Percentiles rank a stretch among this genome's conserved stretches.
Evolutionary conservation across 202 grass and related monocot species (phyloP).

Genomic region (Carex sylvatica): DNA sequence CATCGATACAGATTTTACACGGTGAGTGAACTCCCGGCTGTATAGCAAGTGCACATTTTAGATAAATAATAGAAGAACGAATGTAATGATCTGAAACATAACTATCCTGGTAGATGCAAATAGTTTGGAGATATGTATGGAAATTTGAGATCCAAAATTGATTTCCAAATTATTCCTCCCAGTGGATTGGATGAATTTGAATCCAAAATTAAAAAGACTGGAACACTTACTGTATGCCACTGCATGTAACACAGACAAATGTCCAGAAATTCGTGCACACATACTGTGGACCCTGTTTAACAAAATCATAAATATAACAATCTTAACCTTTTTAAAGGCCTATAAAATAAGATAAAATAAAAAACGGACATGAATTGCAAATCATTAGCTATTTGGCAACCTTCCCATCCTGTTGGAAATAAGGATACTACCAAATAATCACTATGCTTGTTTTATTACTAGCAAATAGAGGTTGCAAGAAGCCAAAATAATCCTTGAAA

Average conservation of each 20-base stretch:
- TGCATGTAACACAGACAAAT: constrained; percentile 90
- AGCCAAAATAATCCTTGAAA: background rate
- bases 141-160: background rate
- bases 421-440: background rate
- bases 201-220: background rate
- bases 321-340: background rate
- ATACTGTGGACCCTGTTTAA: constrained; percentile 85
- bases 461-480: background rate
- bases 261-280: constrained; percentile 92
- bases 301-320: background rate
- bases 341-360: background rate
- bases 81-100: background rate
- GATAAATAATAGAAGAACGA: background rate
- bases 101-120: background rate
- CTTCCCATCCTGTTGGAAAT: background rate
- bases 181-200: background rate
- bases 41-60: constrained; percentile 15
- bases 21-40: constrained; percentile 88
- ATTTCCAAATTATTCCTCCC: background rate
- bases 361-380: background rate
- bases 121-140: background rate
- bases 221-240: constrained; percentile 83
- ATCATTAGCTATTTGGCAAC: background rate
- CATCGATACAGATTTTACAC: constrained; percentile 87
- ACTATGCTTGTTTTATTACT: background rate